Percentiles rank a stretch among this genome's conserved stretches.
Evolutionary conservation across 495 filamentous ascomycete species (phyloP).

Genomic region (Neurospora africana): DNA sequence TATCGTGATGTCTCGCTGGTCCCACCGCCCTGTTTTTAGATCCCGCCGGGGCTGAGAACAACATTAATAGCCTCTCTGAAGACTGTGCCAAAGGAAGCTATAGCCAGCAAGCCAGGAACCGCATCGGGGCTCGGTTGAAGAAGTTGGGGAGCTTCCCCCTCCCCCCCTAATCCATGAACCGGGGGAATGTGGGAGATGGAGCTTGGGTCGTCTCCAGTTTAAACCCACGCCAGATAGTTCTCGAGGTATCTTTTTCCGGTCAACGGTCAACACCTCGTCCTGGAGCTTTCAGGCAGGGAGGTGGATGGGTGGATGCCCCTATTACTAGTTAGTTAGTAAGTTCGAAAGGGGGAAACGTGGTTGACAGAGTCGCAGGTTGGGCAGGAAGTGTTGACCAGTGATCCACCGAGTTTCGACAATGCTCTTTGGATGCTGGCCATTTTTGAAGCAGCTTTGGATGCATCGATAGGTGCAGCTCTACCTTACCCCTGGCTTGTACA

Average conservation of each 20-base stretch:
- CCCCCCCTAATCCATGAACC: background rate
- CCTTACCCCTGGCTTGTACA: background rate
- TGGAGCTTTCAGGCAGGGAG: background rate
- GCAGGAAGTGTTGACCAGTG: background rate
- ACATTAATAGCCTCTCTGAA: background rate
- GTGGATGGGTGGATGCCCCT: background rate
- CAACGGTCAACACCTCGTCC: background rate
- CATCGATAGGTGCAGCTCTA: background rate
- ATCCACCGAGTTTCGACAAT: background rate
- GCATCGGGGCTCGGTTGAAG: background rate
- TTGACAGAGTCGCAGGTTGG: background rate
- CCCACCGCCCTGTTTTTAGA: background rate
- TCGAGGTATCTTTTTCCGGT: background rate
- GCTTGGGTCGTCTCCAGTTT: background rate
- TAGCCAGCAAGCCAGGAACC: background rate
- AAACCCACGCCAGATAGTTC: background rate
- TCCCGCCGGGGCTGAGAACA: background rate
- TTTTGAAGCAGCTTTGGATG: background rate
- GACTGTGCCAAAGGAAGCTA: background rate
- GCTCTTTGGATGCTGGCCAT: background rate
- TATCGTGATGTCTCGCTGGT: background rate
- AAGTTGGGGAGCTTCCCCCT: background rate
- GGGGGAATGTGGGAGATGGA: background rate
- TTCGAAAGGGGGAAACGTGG: background rate
- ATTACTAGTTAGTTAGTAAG: background rate